Conservation (phyloP, 225 moss, liverwort and hornwort genomes). For the Bryum argenteum region DNA sequence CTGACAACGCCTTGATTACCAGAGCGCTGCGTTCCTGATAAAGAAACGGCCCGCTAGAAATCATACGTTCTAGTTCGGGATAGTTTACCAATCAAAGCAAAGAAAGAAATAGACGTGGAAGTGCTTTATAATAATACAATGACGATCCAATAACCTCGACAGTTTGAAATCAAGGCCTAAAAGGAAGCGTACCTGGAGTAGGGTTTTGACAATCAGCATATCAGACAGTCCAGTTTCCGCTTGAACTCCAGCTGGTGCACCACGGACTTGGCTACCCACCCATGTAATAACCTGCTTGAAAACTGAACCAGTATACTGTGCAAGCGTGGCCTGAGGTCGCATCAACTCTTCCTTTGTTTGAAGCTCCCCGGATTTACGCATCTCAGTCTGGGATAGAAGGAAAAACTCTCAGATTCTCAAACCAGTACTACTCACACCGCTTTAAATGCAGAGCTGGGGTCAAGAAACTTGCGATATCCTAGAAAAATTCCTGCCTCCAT, state of each 20-base stretch:
- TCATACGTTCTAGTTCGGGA: neutral
- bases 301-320: conserved; percentile 65
- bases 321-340: conserved; percentile 49
- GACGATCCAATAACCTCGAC: conserved; percentile 2
- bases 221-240: conserved; percentile 45
- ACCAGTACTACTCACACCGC: neutral
- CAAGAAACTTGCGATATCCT: conserved; percentile 9
- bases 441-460: neutral
- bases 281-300: conserved; percentile 67
- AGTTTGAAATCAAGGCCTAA: neutral
- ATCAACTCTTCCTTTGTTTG: conserved; percentile 74
- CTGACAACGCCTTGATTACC: conserved; percentile 62
- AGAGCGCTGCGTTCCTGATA: conserved; percentile 66
- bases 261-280: conserved; percentile 64
- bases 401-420: neutral
- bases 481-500: neutral
- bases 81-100: neutral
- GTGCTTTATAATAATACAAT: neutral
- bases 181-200: conserved; percentile 63
- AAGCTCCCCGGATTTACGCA: conserved; percentile 88
- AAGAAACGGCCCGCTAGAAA: conserved; percentile 13
- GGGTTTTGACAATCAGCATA: conserved; percentile 64
- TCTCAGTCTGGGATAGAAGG: conserved; percentile 54
- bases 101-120: neutral
- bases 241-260: conserved; percentile 41